Conservation (phyloP, 495 filamentous ascomycete genomes). For the Penicillium egyptiacum region DNA sequence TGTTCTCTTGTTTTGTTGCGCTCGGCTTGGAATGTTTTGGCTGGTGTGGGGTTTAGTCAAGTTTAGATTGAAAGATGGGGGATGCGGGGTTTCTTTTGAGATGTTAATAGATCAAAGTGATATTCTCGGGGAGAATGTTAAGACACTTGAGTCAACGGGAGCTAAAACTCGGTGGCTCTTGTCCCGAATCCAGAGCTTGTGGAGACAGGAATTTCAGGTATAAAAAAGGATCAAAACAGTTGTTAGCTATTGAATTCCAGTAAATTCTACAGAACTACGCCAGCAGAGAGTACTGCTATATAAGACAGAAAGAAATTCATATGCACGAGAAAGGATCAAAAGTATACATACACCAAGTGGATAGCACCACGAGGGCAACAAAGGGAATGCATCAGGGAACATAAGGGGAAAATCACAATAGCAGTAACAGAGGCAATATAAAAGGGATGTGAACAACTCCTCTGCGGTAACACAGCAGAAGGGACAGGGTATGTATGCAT, state of each 20-base stretch:
- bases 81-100: not conserved
- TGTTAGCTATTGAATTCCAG: not conserved
- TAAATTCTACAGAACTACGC: not conserved
- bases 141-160: not conserved
- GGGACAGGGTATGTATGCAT: slow-evolving; percentile 15
- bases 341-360: slow-evolving; percentile 16
- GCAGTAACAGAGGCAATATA: not conserved
- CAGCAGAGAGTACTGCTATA: not conserved
- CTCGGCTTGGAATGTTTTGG: not conserved
- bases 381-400: slow-evolving; percentile 8
- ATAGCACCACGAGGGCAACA: slow-evolving; percentile 9
- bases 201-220: not conserved
- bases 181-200: slow-evolving; percentile 1
- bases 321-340: slow-evolving; percentile 10
- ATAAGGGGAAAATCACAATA: not conserved
- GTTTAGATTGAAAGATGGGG: not conserved
- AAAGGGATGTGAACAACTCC: slow-evolving; percentile 3
- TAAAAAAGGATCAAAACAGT: not conserved
- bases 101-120: not conserved
- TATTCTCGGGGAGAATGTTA: not conserved
- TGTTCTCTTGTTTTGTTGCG: not conserved
- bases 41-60: not conserved
- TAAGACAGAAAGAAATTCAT: slow-evolving; percentile 6
- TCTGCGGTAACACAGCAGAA: slow-evolving; percentile 1
- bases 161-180: slow-evolving; percentile 5